Conservation (phyloP, 1,139 yeast genomes). For the Geotrichum bryndzae region DNA sequence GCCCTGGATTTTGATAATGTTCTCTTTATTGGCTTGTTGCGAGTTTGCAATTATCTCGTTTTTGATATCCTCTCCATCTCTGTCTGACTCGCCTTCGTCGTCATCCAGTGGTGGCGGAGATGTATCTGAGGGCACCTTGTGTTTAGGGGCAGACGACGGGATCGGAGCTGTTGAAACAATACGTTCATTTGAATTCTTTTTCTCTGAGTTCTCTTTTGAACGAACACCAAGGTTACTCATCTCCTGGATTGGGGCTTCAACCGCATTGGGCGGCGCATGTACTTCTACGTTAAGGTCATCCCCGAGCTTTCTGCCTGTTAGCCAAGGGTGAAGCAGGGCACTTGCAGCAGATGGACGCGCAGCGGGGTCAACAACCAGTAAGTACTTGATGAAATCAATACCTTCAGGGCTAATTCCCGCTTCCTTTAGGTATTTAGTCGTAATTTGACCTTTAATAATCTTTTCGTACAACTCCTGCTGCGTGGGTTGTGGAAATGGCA, state of each 20-base stretch:
- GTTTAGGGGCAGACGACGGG: not conserved
- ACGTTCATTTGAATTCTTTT: not conserved
- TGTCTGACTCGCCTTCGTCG: conserved; percentile 6
- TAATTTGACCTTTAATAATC: conserved; percentile 71
- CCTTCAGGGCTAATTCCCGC: conserved; percentile 59
- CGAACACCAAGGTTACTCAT: conserved; percentile 7
- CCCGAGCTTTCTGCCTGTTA: conserved; percentile 23
- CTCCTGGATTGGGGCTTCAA: not conserved
- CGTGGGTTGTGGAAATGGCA: conserved; percentile 89
- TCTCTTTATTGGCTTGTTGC: conserved; percentile 1
- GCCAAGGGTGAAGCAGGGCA: conserved; percentile 71
- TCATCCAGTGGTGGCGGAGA: not conserved
- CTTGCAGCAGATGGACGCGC: conserved; percentile 62
- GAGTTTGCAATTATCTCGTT: conserved; percentile 3
- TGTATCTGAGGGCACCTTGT: not conserved
- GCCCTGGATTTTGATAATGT: not conserved
- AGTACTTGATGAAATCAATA: conserved; percentile 57
- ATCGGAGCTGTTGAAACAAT: not conserved
- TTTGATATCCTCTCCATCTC: conserved; percentile 7
- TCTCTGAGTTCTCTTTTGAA: not conserved
- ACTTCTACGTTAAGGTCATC: conserved; percentile 8
- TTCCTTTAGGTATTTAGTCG: conserved; percentile 68
- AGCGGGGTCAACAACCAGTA: conserved; percentile 71
- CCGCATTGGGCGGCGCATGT: not conserved
- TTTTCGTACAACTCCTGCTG: conserved; percentile 78